A percentile compares a stretch with the other conserved stretches of the same genome.
These are phyloP conservation scores for Penicillium dipodomyicola DNA, from an alignment of 495 filamentous ascomycete genomes.

Conservation along the genomic window DNA sequence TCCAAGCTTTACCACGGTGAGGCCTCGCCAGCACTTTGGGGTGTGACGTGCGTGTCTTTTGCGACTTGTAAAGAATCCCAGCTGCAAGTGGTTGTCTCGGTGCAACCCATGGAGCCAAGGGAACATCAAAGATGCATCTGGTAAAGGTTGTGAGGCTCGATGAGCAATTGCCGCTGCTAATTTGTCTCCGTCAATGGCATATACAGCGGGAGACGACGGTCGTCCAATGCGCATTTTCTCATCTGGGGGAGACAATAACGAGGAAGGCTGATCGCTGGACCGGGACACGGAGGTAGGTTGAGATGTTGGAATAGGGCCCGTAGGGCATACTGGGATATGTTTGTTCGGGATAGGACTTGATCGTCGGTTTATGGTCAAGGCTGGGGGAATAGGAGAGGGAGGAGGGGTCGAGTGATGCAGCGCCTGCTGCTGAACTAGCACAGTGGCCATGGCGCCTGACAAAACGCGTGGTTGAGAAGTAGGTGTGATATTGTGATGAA, in stretches of 20 bases:
- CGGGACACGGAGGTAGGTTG: constrained; percentile 47
- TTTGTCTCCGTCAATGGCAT: constrained; percentile 65
- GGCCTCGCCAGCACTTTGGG: constrained; percentile 75
- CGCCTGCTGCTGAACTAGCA: constrained; percentile 49
- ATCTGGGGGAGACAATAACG: constrained; percentile 73
- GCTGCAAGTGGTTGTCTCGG: constrained; percentile 79
- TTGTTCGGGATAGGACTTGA: constrained; percentile 80
- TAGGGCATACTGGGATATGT: constrained; percentile 80
- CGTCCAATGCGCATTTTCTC: constrained; percentile 55
- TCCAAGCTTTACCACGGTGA: constrained; percentile 86
- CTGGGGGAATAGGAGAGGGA: constrained; percentile 36
- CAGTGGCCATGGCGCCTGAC: constrained; percentile 45
- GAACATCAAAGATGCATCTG: constrained; percentile 80
- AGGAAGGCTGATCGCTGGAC: constrained; percentile 52
- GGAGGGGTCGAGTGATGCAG: constrained; percentile 50
- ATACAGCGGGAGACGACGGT: constrained; percentile 55
- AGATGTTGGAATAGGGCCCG: constrained; percentile 66
- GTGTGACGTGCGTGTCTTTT: constrained; percentile 67
- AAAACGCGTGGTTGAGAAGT: not conserved
- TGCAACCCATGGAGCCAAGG: constrained; percentile 99
- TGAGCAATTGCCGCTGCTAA: constrained; percentile 73
- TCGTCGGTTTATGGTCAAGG: constrained; percentile 42
- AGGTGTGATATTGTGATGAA: constrained; percentile 4
- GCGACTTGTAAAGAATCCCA: constrained; percentile 81
- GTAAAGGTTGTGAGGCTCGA: constrained; percentile 70